phyloP scores from a whole-genome alignment of 2,329 filamentous ascomycete genomes.

The Tolypocladium endophyticum region DNA sequence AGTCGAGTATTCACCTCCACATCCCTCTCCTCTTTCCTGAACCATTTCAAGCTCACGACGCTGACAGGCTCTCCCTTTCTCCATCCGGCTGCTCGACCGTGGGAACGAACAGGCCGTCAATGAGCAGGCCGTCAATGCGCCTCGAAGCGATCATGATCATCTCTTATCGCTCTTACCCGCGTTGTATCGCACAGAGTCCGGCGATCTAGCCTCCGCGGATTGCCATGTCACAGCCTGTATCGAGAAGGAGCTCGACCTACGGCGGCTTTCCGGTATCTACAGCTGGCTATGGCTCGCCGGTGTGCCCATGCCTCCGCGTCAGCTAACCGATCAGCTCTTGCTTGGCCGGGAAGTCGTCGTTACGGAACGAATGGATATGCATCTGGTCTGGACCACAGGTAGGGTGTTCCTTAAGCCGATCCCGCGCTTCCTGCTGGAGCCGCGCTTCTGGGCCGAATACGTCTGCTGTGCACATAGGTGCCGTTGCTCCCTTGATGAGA shows the following conservation, averaged over 20 bases:
- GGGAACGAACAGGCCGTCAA: not conserved
- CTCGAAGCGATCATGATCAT: not conserved
- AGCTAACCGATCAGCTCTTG: slow-evolving; percentile 14
- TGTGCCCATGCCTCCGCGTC: slow-evolving; percentile 8
- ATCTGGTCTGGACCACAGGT: slow-evolving; percentile 15
- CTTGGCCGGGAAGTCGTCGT: slow-evolving; percentile 14
- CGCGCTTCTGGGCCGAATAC: slow-evolving; percentile 3
- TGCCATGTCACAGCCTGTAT: slow-evolving; percentile 1
- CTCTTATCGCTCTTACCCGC: slow-evolving; percentile 28
- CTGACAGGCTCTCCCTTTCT: not conserved
- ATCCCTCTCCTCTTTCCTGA: not conserved
- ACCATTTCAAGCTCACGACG: not conserved
- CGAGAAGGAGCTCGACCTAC: slow-evolving; percentile 6
- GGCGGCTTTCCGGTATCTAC: slow-evolving; percentile 5
- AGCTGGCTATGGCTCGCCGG: not conserved
- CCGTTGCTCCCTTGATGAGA: not conserved
- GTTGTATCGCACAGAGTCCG: slow-evolving; percentile 5
- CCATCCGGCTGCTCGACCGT: not conserved
- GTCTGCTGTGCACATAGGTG: not conserved
- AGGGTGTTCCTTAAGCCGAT: slow-evolving; percentile 22
- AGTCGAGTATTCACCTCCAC: too few relatives aligned
- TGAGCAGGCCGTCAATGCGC: not conserved
- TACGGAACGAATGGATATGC: slow-evolving; percentile 19
- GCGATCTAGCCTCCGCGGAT: slow-evolving; percentile 2
- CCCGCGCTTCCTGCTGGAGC: slow-evolving; percentile 22